Evolutionary conservation across 2,329 filamentous ascomycete genomes (phyloP), one percentile per base, ranked within the genome.

Genomic region (Xylaria sp.): DNA sequence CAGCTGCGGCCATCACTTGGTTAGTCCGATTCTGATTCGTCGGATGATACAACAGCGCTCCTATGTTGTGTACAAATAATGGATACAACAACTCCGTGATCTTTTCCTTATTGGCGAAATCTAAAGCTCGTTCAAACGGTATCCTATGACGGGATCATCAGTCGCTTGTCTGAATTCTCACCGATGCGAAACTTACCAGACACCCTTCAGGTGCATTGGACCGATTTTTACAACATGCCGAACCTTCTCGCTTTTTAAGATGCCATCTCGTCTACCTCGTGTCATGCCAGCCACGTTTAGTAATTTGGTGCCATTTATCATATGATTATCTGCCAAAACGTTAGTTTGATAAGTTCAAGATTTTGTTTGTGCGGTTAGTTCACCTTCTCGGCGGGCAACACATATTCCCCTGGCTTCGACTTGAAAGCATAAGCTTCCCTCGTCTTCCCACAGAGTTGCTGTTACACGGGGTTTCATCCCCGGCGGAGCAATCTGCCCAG

Each of bases 81-180:
- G 96, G 96, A 80, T 98, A 99, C 63, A 98, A 84, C 57, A 94
- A 84, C 81, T 98, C 95, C 0, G 96, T 98, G 72, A 98, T 99
- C 83, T 98, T 98, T 82, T 99, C 96, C 86, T 97, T 98, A 84
- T 99, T 99, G 73, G 96, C 96, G 79, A 99, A 98, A 76, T 98
- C 96, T 63, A 99, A 84, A n/a, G 96, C 96, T 73, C 96, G 91
- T 75, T 98, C 96, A 76, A 97, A 98, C 1, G 96, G 96, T 77
- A 99, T 99, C 94, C 94, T 97, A 74, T 20, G 58, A 20, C 42
- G 40, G 7, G 20, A n/a, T 20, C 28, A 38, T 73, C 64, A 74
- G 70, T 63, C 38, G 66, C 20, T 48, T 13, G 3, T 2, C 31
- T 11, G n/a, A 17, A 56, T 26, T 42, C 15, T 58, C 9, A 31